Base-by-base conservation (phyloP, 352 stramenopile genomes). In the Globisporangium echinulatum region DNA sequence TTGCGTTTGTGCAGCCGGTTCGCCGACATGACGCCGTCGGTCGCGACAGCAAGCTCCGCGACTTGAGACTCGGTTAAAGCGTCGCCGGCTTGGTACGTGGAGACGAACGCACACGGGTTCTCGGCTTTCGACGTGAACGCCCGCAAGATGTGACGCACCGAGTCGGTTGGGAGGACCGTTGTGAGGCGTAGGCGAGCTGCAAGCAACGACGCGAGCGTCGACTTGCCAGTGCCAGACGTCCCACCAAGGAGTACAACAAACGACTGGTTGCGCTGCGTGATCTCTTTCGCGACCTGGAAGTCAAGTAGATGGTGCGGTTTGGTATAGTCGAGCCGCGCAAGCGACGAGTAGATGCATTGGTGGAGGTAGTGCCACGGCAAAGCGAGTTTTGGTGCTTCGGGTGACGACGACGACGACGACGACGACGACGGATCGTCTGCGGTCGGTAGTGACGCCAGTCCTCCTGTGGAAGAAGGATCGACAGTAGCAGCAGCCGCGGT, bases 31-130 rank as follows among this genome's bases (percentile, higher is more conserved):
- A 81, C 67, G 14, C 69, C 70, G 40, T 67, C 66, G 0, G 66
- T 51, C 7, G 67, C 60, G 13, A 63, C 47, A 0, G 62, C 49
- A 11, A 88, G 69, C 53, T 84, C 80, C 5, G 77, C 67, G 47
- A 93, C 64, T 49, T 85, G 72, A 0, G 69, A 66, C 4, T 72
- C 58, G 2, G 71, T 71, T 11, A 93, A 63, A 33, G 84, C 83
- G 46, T 95, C 83, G 56, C 85, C 85, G n/a, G 85, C 85, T 63
- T 95, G 83, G 58, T 95, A 95, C 49, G 85, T 95, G 15, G 85
- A 95, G 43, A 92, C 85, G 43, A 95, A 95, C 0, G 81, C 80
- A 49, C 82, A 88, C 42, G 85, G 85, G 47, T 88, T 85, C 56
- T 91, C 77, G 46, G 85, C 80, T 48, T 91, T 93, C 3, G 75